A percentile compares a stretch with the other conserved stretches of the same genome.
These are phyloP conservation scores for Plectosphaerella plurivora DNA, from an alignment of 2,329 filamentous ascomycete genomes.

Conservation along the genomic window DNA sequence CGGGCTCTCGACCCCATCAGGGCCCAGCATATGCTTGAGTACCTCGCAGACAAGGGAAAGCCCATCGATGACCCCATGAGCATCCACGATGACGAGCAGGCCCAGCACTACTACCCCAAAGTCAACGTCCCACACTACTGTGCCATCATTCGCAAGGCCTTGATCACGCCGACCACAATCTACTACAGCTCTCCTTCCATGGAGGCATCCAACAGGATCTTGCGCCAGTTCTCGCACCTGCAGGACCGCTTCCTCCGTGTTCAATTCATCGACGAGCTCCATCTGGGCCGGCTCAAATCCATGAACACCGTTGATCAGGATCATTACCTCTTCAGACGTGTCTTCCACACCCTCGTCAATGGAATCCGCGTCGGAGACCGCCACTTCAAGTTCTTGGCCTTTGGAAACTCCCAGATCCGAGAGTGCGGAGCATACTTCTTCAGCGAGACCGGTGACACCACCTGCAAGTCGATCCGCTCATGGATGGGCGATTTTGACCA, in stretches of 20 bases:
- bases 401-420: constrained; percentile 91
- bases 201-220: constrained; percentile 83
- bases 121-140: constrained; percentile 66
- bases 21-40: constrained; percentile 68
- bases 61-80: constrained; percentile 65
- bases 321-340: constrained; percentile 68
- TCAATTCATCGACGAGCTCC: constrained; percentile 80
- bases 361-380: constrained; percentile 81
- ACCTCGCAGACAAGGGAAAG: constrained; percentile 60
- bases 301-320: constrained; percentile 49
- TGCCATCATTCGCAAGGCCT: constrained; percentile 68
- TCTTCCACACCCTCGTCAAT: constrained; percentile 66
- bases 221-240: constrained; percentile 63
- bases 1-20: constrained; percentile 34
- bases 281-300: constrained; percentile 55
- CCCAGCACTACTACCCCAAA: constrained; percentile 39
- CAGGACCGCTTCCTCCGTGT: constrained; percentile 83
- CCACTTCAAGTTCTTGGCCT: constrained; percentile 85
- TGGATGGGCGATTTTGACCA: constrained; percentile 85
- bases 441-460: constrained; percentile 61
- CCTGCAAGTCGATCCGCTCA: constrained; percentile 70
- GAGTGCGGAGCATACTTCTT: constrained; percentile 95
- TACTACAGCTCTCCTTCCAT: constrained; percentile 72
- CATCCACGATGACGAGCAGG: constrained; percentile 58
- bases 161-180: constrained; percentile 79